These are phyloP conservation scores for Cerioporus squamosus DNA, from an alignment of 1,284 basidiomycete genomes.

Conservation along the genomic window DNA sequence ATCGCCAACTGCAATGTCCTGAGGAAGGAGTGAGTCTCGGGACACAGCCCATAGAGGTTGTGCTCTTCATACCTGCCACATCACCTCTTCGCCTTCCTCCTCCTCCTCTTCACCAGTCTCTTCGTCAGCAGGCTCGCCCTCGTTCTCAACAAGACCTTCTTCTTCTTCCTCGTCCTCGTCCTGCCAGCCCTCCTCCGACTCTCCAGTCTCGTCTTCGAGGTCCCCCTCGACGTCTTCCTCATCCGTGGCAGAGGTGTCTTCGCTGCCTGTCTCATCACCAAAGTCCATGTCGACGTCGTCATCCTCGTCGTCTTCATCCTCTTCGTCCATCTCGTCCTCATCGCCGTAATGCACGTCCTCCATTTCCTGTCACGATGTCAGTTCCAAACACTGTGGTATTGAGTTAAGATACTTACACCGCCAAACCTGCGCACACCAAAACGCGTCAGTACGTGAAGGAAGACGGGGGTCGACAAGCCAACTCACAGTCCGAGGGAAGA, in stretches of 20 bases:
- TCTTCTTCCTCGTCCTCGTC: conserved; percentile 70
- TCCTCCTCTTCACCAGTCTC: conserved; percentile 47
- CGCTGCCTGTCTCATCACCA: conserved; percentile 80
- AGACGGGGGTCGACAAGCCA: neutral
- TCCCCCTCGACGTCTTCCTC: conserved; percentile 69
- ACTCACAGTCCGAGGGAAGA: conserved; percentile 95
- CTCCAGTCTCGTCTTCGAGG: conserved; percentile 63
- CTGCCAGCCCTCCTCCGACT: conserved; percentile 67
- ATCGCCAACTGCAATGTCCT: conserved; percentile 58
- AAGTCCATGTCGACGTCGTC: conserved; percentile 90
- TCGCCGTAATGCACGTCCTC: conserved; percentile 71
- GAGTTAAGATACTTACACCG: conserved; percentile 61
- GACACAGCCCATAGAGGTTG: no score
- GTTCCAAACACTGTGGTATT: neutral
- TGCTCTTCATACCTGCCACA: conserved; percentile 71
- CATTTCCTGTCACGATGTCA: conserved; percentile 66
- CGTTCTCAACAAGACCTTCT: conserved; percentile 60
- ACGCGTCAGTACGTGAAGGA: neutral
- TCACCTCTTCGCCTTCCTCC: conserved; percentile 56
- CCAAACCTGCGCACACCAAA: conserved; percentile 58
- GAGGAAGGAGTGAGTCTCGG: neutral
- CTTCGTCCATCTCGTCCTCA: conserved; percentile 83
- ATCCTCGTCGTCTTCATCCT: conserved; percentile 72
- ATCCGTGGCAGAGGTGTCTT: conserved; percentile 74
- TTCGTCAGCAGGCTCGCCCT: conserved; percentile 56